Conservation (phyloP, 1,284 basidiomycete species). For the Acaromyces ingoldii region DNA sequence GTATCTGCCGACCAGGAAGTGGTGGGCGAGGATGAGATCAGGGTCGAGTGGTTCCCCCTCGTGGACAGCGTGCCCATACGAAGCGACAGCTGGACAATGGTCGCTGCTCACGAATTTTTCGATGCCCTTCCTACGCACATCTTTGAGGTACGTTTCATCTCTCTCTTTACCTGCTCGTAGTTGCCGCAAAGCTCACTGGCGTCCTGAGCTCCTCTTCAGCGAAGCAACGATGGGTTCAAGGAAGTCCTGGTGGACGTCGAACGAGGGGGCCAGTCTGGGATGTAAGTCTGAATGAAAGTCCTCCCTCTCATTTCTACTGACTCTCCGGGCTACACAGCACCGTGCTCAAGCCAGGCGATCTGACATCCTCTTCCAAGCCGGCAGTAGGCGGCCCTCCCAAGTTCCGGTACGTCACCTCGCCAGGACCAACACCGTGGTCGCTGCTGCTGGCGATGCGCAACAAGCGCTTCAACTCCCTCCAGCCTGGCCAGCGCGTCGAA, state of each 20-base stretch:
- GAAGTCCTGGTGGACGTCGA: constrained; percentile 71
- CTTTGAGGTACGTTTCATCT: constrained; percentile 70
- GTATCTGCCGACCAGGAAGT: constrained; percentile 16
- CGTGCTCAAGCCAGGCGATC: constrained; percentile 23
- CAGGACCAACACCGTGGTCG: constrained; percentile 63
- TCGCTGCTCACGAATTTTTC: constrained; percentile 95
- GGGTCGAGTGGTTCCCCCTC: constrained; percentile 69
- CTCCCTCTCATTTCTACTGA: too few relatives aligned
- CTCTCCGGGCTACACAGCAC: constrained; percentile 35
- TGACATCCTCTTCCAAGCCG: constrained; percentile 14
- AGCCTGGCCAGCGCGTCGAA: constrained; percentile 45
- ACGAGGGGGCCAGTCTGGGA: constrained; percentile 5
- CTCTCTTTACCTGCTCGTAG: too few relatives aligned
- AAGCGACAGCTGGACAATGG: constrained; percentile 65
- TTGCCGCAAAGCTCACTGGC: too few relatives aligned
- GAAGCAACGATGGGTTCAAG: constrained; percentile 65
- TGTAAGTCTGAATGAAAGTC: too few relatives aligned
- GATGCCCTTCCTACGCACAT: constrained; percentile 91
- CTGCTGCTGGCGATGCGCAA: constrained; percentile 54
- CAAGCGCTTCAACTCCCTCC: constrained; percentile 28
- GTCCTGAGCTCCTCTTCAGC: too few relatives aligned
- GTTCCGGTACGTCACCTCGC: constrained; percentile 66
- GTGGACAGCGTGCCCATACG: constrained; percentile 63
- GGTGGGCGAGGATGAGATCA: constrained; percentile 33
- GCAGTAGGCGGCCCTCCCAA: not conserved